phyloP scores from a whole-genome alignment of 306 rosid genomes.

The Cajanus cajan region DNA sequence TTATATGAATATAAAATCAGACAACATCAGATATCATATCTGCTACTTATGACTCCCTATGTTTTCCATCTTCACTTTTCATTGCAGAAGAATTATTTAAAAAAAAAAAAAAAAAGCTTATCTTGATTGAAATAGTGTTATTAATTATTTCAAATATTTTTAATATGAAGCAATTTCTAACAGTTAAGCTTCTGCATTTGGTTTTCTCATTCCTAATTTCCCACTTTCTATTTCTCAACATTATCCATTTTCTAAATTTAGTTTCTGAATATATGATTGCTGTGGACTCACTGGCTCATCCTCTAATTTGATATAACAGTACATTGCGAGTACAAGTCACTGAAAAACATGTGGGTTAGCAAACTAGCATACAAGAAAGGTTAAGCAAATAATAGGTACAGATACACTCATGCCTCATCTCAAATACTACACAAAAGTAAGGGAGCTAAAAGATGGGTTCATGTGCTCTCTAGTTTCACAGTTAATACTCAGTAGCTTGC shows the following conservation, averaged over 20 bases:
- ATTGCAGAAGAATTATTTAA: not conserved
- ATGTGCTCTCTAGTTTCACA: not conserved
- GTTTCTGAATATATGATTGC: not conserved
- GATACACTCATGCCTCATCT: not conserved
- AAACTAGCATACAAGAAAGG: not conserved
- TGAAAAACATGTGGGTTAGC: not conserved
- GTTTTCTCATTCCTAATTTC: not conserved
- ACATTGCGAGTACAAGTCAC: not conserved
- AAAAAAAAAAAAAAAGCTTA: not conserved
- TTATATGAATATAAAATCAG: not conserved
- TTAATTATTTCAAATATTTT: not conserved
- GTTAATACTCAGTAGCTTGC: not conserved
- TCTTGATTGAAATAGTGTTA: not conserved
- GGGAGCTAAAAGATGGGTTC: not conserved
- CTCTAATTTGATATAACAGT: not conserved
- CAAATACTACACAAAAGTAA: not conserved
- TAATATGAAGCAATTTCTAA: not conserved
- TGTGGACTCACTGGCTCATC: not conserved
- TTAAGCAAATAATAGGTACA: not conserved
- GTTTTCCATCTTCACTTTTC: not conserved
- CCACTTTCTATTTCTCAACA: not conserved
- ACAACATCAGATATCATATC: conserved; percentile 6
- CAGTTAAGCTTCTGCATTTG: not conserved
- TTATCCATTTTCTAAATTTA: not conserved
- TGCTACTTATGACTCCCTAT: not conserved